Percentiles rank a stretch among this genome's conserved stretches.
These are phyloP conservation scores for Cajanus cajan DNA, from an alignment of 306 rosid species.

Conservation along the genomic window DNA sequence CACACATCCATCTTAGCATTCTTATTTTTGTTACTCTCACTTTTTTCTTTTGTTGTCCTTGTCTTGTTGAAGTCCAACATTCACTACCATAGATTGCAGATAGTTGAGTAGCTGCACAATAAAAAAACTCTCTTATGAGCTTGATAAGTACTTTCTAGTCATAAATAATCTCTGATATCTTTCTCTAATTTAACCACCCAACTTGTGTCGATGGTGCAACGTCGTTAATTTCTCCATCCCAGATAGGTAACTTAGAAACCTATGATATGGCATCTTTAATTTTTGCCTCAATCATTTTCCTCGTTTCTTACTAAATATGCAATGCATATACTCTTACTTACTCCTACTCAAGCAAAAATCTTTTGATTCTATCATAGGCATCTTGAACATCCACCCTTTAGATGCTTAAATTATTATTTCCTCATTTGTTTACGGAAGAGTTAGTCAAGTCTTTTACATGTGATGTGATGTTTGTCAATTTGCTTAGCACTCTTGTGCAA, in stretches of 20 bases:
- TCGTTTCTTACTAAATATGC: background rate
- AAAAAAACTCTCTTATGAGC: background rate
- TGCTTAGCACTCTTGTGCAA: too few species aligned
- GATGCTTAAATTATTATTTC: too few species aligned
- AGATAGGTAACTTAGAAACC: background rate
- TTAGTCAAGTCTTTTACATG: too few species aligned
- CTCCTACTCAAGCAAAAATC: background rate
- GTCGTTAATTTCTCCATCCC: background rate
- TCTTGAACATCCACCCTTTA: too few species aligned
- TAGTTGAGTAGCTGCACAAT: background rate
- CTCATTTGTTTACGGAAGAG: too few species aligned
- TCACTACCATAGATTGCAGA: background rate
- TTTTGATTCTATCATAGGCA: background rate
- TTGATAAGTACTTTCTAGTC: background rate
- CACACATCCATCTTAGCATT: background rate
- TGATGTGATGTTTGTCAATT: too few species aligned
- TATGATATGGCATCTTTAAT: background rate
- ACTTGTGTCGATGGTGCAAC: background rate
- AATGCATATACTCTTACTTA: background rate
- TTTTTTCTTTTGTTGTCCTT: background rate
- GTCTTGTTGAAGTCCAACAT: background rate
- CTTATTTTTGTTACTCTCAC: background rate
- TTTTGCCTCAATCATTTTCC: background rate
- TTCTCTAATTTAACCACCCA: background rate
- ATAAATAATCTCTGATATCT: too few species aligned